These are phyloP conservation scores for Cucurbita argyrosperma DNA, from an alignment of 306 rosid species.

Conservation along the genomic window DNA sequence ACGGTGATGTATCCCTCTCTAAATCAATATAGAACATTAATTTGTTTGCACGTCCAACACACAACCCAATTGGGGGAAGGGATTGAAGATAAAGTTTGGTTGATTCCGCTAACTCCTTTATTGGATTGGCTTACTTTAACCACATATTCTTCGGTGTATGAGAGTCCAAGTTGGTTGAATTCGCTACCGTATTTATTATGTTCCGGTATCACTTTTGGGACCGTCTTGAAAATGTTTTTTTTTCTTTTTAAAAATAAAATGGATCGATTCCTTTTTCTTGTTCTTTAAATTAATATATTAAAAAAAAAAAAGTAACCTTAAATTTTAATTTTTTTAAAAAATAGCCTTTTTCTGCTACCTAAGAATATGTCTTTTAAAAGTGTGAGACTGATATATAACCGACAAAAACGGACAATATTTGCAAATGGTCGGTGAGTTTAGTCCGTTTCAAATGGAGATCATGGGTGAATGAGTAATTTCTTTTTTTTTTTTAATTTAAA, in stretches of 20 bases:
- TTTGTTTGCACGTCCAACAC: background rate
- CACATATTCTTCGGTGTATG: background rate
- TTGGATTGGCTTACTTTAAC: slow-evolving; percentile 1
- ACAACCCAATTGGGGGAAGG: background rate
- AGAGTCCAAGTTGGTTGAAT: background rate
- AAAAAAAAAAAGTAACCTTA: no score
- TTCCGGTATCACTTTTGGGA: background rate
- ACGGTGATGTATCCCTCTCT: no score
- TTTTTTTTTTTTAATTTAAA: no score
- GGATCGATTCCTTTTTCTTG: background rate
- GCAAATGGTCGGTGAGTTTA: no score
- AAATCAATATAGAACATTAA: no score
- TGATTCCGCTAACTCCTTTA: background rate
- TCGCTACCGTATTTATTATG: background rate
- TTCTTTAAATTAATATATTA: background rate
- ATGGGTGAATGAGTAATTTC: background rate
- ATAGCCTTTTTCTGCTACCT: no score
- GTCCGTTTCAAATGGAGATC: no score
- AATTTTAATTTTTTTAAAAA: no score
- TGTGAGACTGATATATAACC: no score
- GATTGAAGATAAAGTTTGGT: background rate
- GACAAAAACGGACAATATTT: no score
- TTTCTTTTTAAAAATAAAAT: background rate
- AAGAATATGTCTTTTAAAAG: no score
- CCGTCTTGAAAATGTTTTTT: background rate